Evolutionary conservation across 352 stramenopile genomes (phyloP).

Genomic region (Globisporangium polare): DNA sequence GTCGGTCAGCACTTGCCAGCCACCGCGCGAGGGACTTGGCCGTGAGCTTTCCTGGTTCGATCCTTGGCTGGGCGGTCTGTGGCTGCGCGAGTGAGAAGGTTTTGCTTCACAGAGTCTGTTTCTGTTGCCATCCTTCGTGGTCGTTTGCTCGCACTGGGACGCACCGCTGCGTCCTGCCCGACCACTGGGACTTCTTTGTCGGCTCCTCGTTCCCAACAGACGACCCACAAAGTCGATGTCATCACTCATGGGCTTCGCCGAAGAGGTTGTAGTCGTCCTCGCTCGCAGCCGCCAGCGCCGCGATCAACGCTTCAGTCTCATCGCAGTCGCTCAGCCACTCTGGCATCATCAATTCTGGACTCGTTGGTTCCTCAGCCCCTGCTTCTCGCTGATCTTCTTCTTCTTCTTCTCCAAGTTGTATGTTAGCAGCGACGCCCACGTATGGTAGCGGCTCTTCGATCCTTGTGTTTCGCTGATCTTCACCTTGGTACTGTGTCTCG

Average conservation of each 20-base stretch:
- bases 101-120: too few relatives aligned
- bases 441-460: too few relatives aligned
- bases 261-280: conserved; percentile 15
- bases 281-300: conserved; percentile 9
- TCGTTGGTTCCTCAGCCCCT: neutral
- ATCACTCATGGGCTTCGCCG: conserved; percentile 1
- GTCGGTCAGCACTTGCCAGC: too few relatives aligned
- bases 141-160: neutral
- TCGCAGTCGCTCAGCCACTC: conserved; percentile 1
- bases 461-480: neutral
- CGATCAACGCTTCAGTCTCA: conserved; percentile 10
- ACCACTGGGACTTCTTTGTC: neutral
- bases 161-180: neutral
- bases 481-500: neutral
- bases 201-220: neutral
- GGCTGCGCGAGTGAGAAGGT: too few relatives aligned
- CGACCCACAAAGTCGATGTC: neutral
- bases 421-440: neutral
- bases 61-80: too few relatives aligned
- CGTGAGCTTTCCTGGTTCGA: too few relatives aligned
- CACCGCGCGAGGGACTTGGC: too few relatives aligned
- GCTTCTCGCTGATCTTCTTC: neutral
- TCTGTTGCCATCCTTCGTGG: too few relatives aligned
- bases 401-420: neutral
- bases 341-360: neutral